phyloP scores from a whole-genome alignment of 1,284 basidiomycete species.

The Tilletia walkeri region DNA sequence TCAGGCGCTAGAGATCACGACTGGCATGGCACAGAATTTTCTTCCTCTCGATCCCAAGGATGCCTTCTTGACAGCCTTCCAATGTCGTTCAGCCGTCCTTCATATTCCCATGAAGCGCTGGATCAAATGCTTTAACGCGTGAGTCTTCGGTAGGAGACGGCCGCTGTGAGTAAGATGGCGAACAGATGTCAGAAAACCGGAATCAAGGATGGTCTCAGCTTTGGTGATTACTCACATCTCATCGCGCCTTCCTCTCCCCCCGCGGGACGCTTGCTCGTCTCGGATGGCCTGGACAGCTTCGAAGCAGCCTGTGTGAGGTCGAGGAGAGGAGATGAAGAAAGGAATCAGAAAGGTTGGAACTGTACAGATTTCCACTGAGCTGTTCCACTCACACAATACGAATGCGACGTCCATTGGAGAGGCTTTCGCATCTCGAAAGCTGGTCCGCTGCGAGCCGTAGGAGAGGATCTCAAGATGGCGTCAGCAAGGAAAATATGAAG shows the following conservation, averaged over 20 bases:
- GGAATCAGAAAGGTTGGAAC: background rate
- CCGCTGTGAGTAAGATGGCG: background rate
- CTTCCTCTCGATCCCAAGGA: no score
- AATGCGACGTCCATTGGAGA: conserved; percentile 4
- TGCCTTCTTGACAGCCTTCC: no score
- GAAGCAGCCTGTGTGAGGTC: conserved; percentile 8
- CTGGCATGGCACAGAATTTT: no score
- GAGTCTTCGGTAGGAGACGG: background rate
- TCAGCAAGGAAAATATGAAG: background rate
- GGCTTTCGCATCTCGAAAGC: background rate
- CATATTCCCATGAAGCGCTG: no score
- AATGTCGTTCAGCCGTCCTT: no score
- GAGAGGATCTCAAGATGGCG: background rate
- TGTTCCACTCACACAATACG: background rate
- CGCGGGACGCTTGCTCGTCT: conserved; percentile 1
- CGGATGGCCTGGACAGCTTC: conserved; percentile 8
- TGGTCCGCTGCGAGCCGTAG: background rate
- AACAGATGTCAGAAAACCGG: no score
- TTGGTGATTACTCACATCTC: background rate
- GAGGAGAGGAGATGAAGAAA: background rate
- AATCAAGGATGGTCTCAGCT: background rate
- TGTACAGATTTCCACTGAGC: background rate
- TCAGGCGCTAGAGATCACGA: no score
- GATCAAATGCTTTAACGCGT: background rate
- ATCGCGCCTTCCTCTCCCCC: background rate